phyloP scores from a whole-genome alignment of 2,329 filamentous ascomycete species.

The Chrysosporium queenslandicum region DNA sequence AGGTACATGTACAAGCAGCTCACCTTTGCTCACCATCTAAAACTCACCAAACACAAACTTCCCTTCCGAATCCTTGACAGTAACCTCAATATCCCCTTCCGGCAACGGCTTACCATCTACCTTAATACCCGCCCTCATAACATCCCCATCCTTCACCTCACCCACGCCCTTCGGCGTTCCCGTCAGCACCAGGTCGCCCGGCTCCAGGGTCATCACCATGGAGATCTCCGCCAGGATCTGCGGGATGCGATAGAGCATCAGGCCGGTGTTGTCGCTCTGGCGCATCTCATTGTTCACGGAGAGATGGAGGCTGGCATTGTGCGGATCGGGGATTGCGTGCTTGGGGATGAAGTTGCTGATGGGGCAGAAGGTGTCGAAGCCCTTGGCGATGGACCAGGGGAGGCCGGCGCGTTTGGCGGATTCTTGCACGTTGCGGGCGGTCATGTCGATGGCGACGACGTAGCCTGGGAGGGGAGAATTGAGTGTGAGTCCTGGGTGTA shows the following conservation, averaged over 20 bases:
- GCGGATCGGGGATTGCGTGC: conserved; percentile 69
- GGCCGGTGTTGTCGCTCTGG: conserved; percentile 78
- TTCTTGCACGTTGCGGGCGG: conserved; percentile 86
- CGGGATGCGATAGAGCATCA: conserved; percentile 91
- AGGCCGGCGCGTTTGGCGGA: conserved; percentile 96
- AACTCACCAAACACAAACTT: conserved; percentile 67
- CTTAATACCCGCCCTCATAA: conserved; percentile 73
- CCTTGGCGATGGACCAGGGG: conserved; percentile 93
- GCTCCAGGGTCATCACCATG: conserved; percentile 84
- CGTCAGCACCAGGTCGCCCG: conserved; percentile 89
- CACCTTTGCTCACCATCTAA: background rate
- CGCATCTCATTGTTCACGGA: conserved; percentile 67
- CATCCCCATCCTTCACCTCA: conserved; percentile 70
- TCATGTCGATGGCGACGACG: conserved; percentile 92
- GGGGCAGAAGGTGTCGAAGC: conserved; percentile 94
- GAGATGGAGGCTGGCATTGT: conserved; percentile 77
- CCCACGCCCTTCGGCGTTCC: conserved; percentile 96
- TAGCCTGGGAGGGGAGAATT: conserved; percentile 50
- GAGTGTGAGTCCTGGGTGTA: background rate
- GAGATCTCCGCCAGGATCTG: conserved; percentile 83
- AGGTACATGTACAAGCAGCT: background rate
- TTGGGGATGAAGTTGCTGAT: conserved; percentile 74
- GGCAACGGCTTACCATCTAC: conserved; percentile 73
- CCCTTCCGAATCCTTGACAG: conserved; percentile 66
- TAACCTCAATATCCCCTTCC: conserved; percentile 74